Base-by-base conservation (phyloP, 148 eudicot species). In the Cornus kousa region DNA sequence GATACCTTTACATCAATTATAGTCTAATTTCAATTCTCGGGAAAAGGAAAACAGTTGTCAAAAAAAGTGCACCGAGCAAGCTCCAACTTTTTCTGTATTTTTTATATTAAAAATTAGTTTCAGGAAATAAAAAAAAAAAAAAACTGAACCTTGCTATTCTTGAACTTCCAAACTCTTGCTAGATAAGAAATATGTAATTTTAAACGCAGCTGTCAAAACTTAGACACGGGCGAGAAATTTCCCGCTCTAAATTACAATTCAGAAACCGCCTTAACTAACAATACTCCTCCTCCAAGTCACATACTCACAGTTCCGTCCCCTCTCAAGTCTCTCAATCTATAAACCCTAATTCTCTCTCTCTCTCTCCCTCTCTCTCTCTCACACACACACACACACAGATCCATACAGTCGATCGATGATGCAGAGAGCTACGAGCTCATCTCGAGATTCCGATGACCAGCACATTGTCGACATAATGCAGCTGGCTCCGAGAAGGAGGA, bases 311-410 rank as follows among this genome's bases (percentile, higher is more conserved):
- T 68, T 68, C 70, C 70, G 20, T 35, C 59, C 59, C 53, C 53
- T 48, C 64, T 57, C 66, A 53, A 53, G 1, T 31, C 62, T 64
- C 75, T 14, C 33, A 22, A 73, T 68, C 77, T 0, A 43, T 43
- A 43, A 43, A 43, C 48, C 48, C 48, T 43, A 43, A 43, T 74
- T 35, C 60, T 62, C 74, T 13, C 32, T 50, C 77, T 73, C 77
- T 74, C 82, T 74, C 78, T 74, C 78, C 53, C 74, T 74, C 81
- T 66, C 72, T 68, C 79, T 31, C 79, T 10, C 62, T 10, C 20
- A 57, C 62, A 57, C 62, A 57, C 20, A 57, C 20, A 57, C 62
- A 57, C 62, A 57, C 62, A 57, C 62, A 57, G 5, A 57, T 14
- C 14, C 62, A 57, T 7, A 57, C 62, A 57, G 62, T 2, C 7